Evolutionary conservation across 495 filamentous ascomycete species (phyloP).

Genomic region (Podospora pseudocomata): DNA sequence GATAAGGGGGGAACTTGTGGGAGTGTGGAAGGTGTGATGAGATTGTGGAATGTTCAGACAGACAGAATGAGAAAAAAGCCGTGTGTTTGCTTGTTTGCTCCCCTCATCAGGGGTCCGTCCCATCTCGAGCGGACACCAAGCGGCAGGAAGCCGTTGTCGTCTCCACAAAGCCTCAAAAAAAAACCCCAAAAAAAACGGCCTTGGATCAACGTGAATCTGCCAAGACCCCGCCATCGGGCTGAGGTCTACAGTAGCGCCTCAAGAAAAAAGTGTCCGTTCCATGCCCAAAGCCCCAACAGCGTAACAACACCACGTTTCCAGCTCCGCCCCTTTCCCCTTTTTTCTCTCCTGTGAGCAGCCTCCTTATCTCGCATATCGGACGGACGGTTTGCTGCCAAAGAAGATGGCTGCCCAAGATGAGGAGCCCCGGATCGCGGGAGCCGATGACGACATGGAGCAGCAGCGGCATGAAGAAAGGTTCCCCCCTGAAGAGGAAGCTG

Average conservation of each 20-base stretch:
- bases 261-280: not conserved
- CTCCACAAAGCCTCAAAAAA: not conserved
- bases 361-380: constrained; percentile 12
- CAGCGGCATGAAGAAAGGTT: constrained; percentile 28
- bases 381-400: not conserved
- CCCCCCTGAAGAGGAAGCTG: constrained; percentile 48
- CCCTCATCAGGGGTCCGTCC: not conserved
- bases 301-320: not conserved
- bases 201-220: not conserved
- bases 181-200: not conserved
- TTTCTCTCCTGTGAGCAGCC: not conserved
- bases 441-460: constrained; percentile 18
- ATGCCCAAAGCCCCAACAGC: not conserved
- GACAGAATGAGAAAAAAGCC: not conserved
- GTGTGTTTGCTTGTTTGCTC: not conserved
- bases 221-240: not conserved
- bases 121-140: not conserved
- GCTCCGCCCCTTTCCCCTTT: not conserved
- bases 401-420: constrained; percentile 15
- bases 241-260: not conserved
- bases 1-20: constrained; percentile 12
- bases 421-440: constrained; percentile 1
- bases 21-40: constrained; percentile 4
- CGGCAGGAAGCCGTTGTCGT: not conserved
- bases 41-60: not conserved